Conservation (phyloP, 2,329 filamentous ascomycete genomes). For the Calonectria naviculata region DNA sequence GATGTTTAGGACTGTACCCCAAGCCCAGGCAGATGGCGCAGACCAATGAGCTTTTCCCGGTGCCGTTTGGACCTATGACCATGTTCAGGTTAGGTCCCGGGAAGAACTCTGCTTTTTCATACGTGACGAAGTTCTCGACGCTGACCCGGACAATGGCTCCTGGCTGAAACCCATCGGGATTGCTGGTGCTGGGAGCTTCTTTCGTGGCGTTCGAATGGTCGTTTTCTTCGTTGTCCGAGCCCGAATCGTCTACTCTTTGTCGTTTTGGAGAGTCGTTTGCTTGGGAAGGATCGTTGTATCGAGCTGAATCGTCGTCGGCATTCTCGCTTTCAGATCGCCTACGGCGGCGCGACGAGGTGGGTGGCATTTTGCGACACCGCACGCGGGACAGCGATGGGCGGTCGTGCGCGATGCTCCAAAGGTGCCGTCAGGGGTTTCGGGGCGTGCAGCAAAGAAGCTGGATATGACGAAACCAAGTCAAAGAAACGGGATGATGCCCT, state of each 20-base stretch:
- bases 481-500: constrained; percentile 5
- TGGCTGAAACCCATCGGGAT: constrained; percentile 64
- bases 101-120: constrained; percentile 89
- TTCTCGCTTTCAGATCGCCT: constrained; percentile 56
- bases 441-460: background rate
- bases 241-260: constrained; percentile 42
- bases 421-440: background rate
- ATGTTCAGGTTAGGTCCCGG: constrained; percentile 96
- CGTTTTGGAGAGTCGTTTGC: constrained; percentile 49
- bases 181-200: constrained; percentile 22
- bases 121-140: constrained; percentile 92
- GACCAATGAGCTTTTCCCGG: constrained; percentile 96
- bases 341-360: constrained; percentile 51
- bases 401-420: background rate
- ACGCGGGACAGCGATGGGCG: background rate
- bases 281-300: constrained; percentile 35
- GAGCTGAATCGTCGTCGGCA: constrained; percentile 45
- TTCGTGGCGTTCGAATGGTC: constrained; percentile 24
- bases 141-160: constrained; percentile 91
- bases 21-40: constrained; percentile 96
- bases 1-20: constrained; percentile 82
- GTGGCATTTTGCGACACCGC: constrained; percentile 39
- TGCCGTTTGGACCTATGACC: constrained; percentile 99
- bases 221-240: constrained; percentile 31
- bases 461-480: constrained; percentile 1